Base-by-base conservation (phyloP, 2,329 filamentous ascomycete genomes). In the Epichloe scottii region DNA sequence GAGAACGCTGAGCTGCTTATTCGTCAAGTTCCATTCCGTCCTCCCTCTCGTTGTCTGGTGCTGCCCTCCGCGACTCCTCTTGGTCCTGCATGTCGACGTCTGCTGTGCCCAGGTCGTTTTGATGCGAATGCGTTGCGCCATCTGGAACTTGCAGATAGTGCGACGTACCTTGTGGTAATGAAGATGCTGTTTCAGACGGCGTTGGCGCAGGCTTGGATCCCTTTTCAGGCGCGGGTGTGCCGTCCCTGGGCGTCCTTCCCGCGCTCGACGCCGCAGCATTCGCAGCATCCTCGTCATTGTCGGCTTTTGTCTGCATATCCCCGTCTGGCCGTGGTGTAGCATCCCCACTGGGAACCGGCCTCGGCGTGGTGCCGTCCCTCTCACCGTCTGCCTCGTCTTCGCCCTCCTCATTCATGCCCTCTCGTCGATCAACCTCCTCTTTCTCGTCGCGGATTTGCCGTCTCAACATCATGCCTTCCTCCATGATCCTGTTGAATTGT, bases 401-500 rank as follows among this genome's bases (percentile, higher is more conserved):
- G 15, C 73, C 78, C 46, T 81, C 83, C 56, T 81, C 82, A 51
- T 81, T 78, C 81, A 89, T 89, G 33, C 88, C 89, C 66, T 94
- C 89, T 50, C 89, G 79, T 41, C 88, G 76, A 68, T 95, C 89
- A 0, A 93, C 87, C 68, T 95, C 89, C 65, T 95, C 90, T 70
- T 95, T 95, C 73, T 96, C 91, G 62, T 95, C 90, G 54, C 89
- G 82, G 62, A 97, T 95, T 65, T 94, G 76, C 46, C 87, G 77
- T 52, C 90, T 75, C 65, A 97, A 76, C 56, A 87, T 77, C 78
- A 87, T 86, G n/a, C 89, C 89, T 71, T 96, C 91, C 53, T 90
- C 87, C 63, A 95, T 87, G 60, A 97, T 90, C 51, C 81, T 78
- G 52, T 84, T 87, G 66, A 96, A 95, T 68, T 95, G 89, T 59